Evolutionary conservation across 75 land plant genomes (phyloP).

Genomic region (Chamaecyparis obtusa): DNA sequence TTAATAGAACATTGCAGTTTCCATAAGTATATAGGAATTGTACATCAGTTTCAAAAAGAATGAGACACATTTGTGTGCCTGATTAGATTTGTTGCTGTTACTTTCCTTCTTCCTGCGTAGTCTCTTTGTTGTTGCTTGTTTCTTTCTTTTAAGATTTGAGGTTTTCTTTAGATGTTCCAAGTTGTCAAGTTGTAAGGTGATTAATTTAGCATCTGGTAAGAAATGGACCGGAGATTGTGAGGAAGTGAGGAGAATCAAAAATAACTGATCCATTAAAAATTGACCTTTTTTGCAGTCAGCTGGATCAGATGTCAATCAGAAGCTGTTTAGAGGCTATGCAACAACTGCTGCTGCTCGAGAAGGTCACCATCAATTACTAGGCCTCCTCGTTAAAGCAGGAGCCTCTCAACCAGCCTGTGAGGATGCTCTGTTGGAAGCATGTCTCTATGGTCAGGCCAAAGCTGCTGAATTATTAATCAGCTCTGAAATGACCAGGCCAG

Average conservation of each 20-base stretch:
- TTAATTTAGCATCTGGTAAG: neutral
- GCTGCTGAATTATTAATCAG: conserved; percentile 37
- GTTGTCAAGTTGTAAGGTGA: neutral
- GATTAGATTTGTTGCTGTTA: neutral
- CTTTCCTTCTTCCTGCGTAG: neutral
- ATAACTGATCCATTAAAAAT: neutral
- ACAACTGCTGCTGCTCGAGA: conserved; percentile 62
- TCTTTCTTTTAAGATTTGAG: neutral
- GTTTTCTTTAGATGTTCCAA: neutral
- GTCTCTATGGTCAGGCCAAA: conserved; percentile 40
- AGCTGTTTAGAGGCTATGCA: conserved; percentile 54
- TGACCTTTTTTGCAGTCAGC: conserved; percentile 24
- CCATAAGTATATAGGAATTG: neutral
- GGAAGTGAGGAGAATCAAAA: neutral
- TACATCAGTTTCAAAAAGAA: neutral
- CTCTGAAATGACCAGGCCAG: conserved; percentile 50
- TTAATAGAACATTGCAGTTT: neutral
- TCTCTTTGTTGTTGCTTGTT: neutral
- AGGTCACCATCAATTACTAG: conserved; percentile 36
- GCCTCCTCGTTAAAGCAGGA: conserved; percentile 46
- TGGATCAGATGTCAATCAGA: conserved; percentile 50
- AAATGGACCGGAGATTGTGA: neutral
- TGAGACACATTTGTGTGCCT: neutral
- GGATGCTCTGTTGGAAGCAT: conserved; percentile 59
- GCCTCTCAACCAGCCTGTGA: conserved; percentile 62